phyloP scores from a whole-genome alignment of 2,329 filamentous ascomycete genomes.

The Fusarium ambrosium region DNA sequence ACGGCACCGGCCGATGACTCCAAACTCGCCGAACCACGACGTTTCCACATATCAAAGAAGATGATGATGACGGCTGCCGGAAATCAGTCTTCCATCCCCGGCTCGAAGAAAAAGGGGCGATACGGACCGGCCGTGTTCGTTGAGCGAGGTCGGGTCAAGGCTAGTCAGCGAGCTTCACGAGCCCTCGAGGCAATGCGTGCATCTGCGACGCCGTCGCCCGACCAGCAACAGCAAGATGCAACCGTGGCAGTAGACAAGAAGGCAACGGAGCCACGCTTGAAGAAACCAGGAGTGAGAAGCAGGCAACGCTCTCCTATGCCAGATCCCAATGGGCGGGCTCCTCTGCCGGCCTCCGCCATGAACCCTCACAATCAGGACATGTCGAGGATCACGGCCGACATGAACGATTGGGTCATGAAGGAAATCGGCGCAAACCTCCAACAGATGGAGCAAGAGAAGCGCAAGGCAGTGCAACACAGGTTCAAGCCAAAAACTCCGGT shows the following conservation, averaged over 20 bases:
- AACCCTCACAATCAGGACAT: constrained; percentile 58
- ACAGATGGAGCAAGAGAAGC: constrained; percentile 59
- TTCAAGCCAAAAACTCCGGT: constrained; percentile 70
- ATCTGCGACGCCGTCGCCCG: constrained; percentile 8
- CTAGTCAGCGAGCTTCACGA: constrained; percentile 40
- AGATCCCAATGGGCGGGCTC: constrained; percentile 37
- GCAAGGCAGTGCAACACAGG: constrained; percentile 52
- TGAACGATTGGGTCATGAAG: constrained; percentile 71
- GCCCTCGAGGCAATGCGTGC: constrained; percentile 24
- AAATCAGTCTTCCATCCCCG: constrained; percentile 40
- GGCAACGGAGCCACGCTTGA: constrained; percentile 47
- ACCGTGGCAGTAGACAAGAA: constrained; percentile 20
- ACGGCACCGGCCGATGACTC: constrained; percentile 18
- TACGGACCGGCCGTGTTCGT: constrained; percentile 67
- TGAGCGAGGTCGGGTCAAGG: constrained; percentile 63
- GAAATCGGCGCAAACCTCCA: constrained; percentile 69
- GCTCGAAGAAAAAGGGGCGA: constrained; percentile 58
- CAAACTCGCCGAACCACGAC: constrained; percentile 57
- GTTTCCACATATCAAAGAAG: constrained; percentile 68
- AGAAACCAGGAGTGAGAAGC: constrained; percentile 51
- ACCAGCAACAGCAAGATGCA: constrained; percentile 6
- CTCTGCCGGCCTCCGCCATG: constrained; percentile 52
- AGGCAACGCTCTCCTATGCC: constrained; percentile 43
- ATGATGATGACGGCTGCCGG: constrained; percentile 53
- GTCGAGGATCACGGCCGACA: constrained; percentile 65